Conservation (phyloP, 768 basidiomycete species). For the Leccinum imitatum region DNA sequence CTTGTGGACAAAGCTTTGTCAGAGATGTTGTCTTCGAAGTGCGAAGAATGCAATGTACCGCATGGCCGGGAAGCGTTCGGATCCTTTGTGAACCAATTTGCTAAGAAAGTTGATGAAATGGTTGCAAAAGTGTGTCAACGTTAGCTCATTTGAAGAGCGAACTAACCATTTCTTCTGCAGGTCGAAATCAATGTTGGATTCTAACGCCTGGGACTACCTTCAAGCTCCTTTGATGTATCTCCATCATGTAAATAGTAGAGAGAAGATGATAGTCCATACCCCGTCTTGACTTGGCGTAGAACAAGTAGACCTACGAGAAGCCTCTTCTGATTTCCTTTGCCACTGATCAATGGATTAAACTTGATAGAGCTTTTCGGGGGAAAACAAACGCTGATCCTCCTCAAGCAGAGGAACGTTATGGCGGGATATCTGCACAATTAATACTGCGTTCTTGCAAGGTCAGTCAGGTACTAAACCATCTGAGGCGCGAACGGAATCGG, state of each 20-base stretch:
- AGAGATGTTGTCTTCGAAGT: slow-evolving; percentile 10
- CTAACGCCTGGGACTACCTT: neutral
- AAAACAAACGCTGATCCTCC: too few relatives aligned
- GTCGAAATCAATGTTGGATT: slow-evolving; percentile 12
- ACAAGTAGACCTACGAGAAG: too few relatives aligned
- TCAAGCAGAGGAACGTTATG: too few relatives aligned
- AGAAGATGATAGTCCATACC: slow-evolving; percentile 1
- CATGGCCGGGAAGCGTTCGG: slow-evolving; percentile 1
- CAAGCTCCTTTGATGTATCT: slow-evolving; percentile 1
- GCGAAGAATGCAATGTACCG: neutral
- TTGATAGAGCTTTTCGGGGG: too few relatives aligned
- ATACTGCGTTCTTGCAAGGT: too few relatives aligned
- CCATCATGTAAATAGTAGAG: slow-evolving; percentile 13
- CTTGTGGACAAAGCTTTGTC: neutral
- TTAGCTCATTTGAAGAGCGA: neutral
- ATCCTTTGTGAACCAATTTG: slow-evolving; percentile 15
- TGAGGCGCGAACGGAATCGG: too few relatives aligned
- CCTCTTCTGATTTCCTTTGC: too few relatives aligned
- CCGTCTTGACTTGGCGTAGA: too few relatives aligned
- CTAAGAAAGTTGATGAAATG: slow-evolving; percentile 2
- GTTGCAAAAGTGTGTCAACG: slow-evolving; percentile 7
- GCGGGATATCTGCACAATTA: too few relatives aligned
- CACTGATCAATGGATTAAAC: too few relatives aligned
- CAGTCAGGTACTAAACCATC: too few relatives aligned
- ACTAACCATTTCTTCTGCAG: slow-evolving; percentile 1